Conservation (phyloP, 257 asterid genomes). For the Solanum megistacrolobum region DNA sequence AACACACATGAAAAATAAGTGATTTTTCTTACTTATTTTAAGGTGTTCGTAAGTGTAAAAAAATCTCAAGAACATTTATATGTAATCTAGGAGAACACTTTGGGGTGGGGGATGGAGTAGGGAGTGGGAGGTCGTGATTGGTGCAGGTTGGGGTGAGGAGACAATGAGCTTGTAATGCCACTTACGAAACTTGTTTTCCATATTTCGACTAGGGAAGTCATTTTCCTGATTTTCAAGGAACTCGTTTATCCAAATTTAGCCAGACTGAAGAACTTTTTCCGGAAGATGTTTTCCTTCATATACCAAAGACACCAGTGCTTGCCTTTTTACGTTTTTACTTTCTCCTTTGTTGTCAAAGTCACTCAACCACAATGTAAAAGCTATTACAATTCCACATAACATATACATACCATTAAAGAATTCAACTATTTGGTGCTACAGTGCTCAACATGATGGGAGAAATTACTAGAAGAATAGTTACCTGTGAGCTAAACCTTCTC, state of each 20-base stretch:
- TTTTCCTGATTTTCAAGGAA: not conserved
- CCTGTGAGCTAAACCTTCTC: constrained; percentile 81
- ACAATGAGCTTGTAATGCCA: not conserved
- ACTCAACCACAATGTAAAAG: not conserved
- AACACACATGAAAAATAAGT: not conserved
- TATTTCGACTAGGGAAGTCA: not conserved
- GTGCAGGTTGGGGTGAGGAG: not conserved
- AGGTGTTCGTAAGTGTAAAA: not conserved
- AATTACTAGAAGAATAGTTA: constrained; percentile 18
- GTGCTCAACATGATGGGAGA: not conserved
- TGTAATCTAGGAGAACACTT: not conserved
- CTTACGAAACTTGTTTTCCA: not conserved
- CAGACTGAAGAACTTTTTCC: not conserved
- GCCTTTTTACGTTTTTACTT: not conserved
- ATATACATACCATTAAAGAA: not conserved
- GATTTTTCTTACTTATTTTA: not conserved
- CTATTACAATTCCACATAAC: not conserved
- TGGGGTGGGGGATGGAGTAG: not conserved
- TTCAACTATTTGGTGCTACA: not conserved
- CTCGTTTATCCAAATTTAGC: not conserved
- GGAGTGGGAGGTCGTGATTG: not conserved
- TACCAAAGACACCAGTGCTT: not conserved
- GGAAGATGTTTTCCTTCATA: not conserved
- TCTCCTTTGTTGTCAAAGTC: not conserved
- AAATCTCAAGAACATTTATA: not conserved